Evolutionary conservation across 2,329 filamentous ascomycete genomes (phyloP), one percentile per base, ranked within the genome.

Genomic region (Alternaria alternata): DNA sequence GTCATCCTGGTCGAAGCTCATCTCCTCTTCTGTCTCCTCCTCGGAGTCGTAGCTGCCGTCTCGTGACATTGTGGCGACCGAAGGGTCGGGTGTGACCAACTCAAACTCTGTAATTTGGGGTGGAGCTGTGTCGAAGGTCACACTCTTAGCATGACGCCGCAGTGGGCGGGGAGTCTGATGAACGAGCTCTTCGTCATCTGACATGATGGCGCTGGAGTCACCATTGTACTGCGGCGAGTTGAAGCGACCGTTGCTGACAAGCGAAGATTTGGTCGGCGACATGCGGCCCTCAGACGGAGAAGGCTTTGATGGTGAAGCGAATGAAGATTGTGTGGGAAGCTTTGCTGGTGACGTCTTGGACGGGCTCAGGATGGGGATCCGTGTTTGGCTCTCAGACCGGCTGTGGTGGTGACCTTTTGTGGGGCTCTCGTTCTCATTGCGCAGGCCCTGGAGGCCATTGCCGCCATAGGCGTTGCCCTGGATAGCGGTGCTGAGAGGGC

Each of bases 61-160:
- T 8, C 94, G 90, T 12, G 94, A 98, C 68, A 91, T 93, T 49
- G 92, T 94, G 26, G 92, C 92, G 24, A 96, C 85, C 0, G 94
- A 96, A n/a, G 96, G 87, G 74, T 97, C 95, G 11, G 95, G 95
- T 2, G 95, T 99, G 34, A 93, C 91, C 91, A 97, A 94, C 80
- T 98, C 95, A 78, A 98, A 99, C 80, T 99, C 95, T 75, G 98
- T 97, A 72, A 99, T 87, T 75, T 96, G 92, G 24, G 95, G 95
- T 22, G 94, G 94, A 2, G 92, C 93, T 38, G 90, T 91, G 80
- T 98, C 93, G 76, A 99, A 99, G 0, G 94, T 99, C 59, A 99
- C 95, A 72, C 94, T 97, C 84, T 99, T 99, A 48, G 93, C 89
- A 79, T 97, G 92, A 54, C 93, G 91, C 75, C 93, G 91, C 42